Evolutionary conservation across 305 asterid species (phyloP).

Genomic region (Ajuga reptans): DNA sequence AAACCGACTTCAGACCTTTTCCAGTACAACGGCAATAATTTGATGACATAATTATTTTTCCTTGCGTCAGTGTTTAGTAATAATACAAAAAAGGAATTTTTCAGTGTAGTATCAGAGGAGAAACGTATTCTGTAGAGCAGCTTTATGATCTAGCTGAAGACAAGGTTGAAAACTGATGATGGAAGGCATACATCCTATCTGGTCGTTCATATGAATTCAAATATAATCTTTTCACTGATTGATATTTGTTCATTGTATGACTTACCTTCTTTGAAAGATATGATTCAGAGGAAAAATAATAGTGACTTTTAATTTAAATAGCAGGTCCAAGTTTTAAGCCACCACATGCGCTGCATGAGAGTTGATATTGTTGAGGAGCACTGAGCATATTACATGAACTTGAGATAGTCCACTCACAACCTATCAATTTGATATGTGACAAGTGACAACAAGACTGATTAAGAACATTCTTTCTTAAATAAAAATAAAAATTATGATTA

Average conservation of each 20-base stretch:
- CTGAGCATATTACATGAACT: too few species aligned
- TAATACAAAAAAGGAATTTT: not conserved
- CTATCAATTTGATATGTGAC: not conserved
- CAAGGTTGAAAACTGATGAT: not conserved
- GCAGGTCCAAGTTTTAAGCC: not conserved
- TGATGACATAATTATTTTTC: not conserved
- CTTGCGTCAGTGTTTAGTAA: not conserved
- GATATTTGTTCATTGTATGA: not conserved
- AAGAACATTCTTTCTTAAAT: too few species aligned
- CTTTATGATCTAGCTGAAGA: not conserved
- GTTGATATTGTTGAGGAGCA: too few species aligned
- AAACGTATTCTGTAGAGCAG: not conserved
- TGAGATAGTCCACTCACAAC: not conserved
- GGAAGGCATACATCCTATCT: not conserved
- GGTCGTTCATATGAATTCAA: not conserved
- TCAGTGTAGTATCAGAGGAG: not conserved
- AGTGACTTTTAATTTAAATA: not conserved
- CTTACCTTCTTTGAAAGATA: not conserved
- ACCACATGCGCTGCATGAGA: not conserved
- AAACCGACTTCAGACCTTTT: not conserved
- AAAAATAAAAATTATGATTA: too few species aligned
- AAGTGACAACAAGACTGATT: too few species aligned
- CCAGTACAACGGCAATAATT: not conserved
- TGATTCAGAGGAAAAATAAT: not conserved
- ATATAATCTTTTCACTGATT: too few species aligned